Conservation (phyloP, 768 basidiomycete species). For the Collybia mongolica region DNA sequence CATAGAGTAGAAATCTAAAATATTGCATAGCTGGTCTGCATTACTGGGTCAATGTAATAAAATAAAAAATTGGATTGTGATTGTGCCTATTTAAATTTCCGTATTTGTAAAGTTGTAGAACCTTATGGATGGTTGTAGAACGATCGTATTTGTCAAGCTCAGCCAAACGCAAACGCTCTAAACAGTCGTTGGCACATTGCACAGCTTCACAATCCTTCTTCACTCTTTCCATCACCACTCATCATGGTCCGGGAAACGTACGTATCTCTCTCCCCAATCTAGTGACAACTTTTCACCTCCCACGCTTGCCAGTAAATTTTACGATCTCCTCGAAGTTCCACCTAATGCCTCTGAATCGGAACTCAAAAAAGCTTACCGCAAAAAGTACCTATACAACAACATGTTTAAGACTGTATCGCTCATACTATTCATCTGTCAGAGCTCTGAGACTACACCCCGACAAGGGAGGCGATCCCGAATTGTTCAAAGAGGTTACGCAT, state of each 20-base stretch:
- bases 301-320: conserved; percentile 64
- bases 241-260: conserved; percentile 74
- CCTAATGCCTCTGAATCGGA: conserved; percentile 79
- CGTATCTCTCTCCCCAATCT: conserved; percentile 16
- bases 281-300: conserved; percentile 5
- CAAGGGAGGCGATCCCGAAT: conserved; percentile 94
- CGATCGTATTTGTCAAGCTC: conserved; percentile 31
- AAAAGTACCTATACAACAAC: conserved; percentile 57
- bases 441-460: conserved; percentile 86
- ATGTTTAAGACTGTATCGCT: conserved; percentile 5
- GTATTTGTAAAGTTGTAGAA: conserved; percentile 40
- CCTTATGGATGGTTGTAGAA: conserved; percentile 43
- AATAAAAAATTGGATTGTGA: neutral
- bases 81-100: conserved; percentile 25
- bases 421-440: conserved; percentile 35
- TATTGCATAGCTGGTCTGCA: too few species aligned
- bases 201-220: conserved; percentile 12
- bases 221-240: conserved; percentile 16
- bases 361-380: conserved; percentile 94
- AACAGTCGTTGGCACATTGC: conserved; percentile 15
- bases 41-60: too few species aligned
- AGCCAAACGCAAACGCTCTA: conserved; percentile 25
- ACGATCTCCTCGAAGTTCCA: conserved; percentile 87
- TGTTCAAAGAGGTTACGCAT: conserved; percentile 97
- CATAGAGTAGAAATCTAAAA: too few species aligned